Conservation (phyloP, 2,329 filamentous ascomycete genomes). For the Monilinia fructicola region DNA sequence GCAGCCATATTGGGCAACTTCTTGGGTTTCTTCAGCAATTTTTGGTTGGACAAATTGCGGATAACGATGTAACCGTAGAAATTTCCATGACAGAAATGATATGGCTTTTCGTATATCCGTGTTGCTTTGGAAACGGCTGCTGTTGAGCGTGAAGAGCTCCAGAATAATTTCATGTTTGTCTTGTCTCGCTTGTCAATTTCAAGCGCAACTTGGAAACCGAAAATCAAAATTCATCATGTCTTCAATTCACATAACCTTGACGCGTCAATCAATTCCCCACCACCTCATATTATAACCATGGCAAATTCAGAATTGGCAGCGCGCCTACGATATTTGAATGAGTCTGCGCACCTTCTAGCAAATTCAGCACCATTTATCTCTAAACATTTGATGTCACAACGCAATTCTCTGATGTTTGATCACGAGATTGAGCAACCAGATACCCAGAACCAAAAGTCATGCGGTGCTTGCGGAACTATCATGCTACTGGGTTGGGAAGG, state of each 20-base stretch:
- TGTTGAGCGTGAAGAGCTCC: neutral
- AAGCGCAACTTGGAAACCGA: slow-evolving; percentile 9
- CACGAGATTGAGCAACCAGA: slow-evolving; percentile 49
- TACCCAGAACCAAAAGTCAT: slow-evolving; percentile 54
- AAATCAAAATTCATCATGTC: neutral
- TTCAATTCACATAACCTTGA: slow-evolving; percentile 20
- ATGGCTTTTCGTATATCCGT: neutral
- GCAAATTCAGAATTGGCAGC: slow-evolving; percentile 34
- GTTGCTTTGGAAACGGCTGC: neutral
- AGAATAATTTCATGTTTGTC: slow-evolving; percentile 2
- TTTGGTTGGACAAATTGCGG: neutral
- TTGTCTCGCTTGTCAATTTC: slow-evolving; percentile 10
- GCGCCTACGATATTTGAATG: slow-evolving; percentile 48
- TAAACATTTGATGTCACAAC: slow-evolving; percentile 57
- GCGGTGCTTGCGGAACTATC: slow-evolving; percentile 61
- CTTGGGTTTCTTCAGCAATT: neutral
- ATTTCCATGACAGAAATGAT: neutral
- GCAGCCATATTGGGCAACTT: slow-evolving; percentile 30
- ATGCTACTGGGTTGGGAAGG: slow-evolving; percentile 50
- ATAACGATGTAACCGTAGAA: neutral
- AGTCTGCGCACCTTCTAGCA: slow-evolving; percentile 59
- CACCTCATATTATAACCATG: slow-evolving; percentile 27
- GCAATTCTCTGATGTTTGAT: slow-evolving; percentile 51
- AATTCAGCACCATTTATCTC: slow-evolving; percentile 55
- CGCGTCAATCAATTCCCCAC: slow-evolving; percentile 6